Percentiles rank a stretch among this genome's conserved stretches.
phyloP scores from a whole-genome alignment of 1,284 basidiomycete genomes.

The Boletus semigastroideus region DNA sequence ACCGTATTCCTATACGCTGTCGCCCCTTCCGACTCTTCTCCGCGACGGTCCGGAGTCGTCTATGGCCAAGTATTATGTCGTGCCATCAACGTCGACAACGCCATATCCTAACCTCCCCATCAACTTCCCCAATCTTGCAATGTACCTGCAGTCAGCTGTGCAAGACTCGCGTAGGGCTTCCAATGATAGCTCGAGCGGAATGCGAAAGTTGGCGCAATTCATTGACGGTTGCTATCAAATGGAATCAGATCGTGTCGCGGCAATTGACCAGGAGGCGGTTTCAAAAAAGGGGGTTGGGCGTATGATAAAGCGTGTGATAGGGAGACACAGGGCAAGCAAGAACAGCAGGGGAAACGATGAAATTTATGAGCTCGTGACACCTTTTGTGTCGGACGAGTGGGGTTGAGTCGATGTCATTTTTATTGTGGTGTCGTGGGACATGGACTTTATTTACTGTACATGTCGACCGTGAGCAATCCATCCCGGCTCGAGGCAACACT shows the following conservation, averaged over 20 bases:
- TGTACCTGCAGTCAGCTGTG: slow-evolving; percentile 69
- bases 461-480: slow-evolving; percentile 16
- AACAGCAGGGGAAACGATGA: slow-evolving; percentile 63
- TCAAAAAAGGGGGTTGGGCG: slow-evolving; percentile 43
- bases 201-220: slow-evolving; percentile 60
- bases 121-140: slow-evolving; percentile 67
- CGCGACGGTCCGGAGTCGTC: slow-evolving; percentile 60
- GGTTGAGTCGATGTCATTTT: slow-evolving; percentile 34
- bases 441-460: slow-evolving; percentile 1
- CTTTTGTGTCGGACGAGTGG: slow-evolving; percentile 70
- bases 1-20: slow-evolving; percentile 69
- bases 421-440: background rate
- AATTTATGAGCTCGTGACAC: slow-evolving; percentile 75
- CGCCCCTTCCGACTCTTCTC: slow-evolving; percentile 56
- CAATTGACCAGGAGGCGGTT: slow-evolving; percentile 36
- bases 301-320: slow-evolving; percentile 62
- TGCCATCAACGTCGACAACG: slow-evolving; percentile 56
- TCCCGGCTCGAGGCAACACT: slow-evolving; percentile 9
- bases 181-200: slow-evolving; percentile 56
- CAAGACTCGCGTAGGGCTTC: slow-evolving; percentile 62
- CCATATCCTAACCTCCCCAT: slow-evolving; percentile 72
- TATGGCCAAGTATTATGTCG: slow-evolving; percentile 66
- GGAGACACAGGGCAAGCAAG: slow-evolving; percentile 48
- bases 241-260: slow-evolving; percentile 32
- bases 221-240: slow-evolving; percentile 55